Evolutionary conservation across 257 asterid species (phyloP).

Genomic region (Scutellaria barbata): DNA sequence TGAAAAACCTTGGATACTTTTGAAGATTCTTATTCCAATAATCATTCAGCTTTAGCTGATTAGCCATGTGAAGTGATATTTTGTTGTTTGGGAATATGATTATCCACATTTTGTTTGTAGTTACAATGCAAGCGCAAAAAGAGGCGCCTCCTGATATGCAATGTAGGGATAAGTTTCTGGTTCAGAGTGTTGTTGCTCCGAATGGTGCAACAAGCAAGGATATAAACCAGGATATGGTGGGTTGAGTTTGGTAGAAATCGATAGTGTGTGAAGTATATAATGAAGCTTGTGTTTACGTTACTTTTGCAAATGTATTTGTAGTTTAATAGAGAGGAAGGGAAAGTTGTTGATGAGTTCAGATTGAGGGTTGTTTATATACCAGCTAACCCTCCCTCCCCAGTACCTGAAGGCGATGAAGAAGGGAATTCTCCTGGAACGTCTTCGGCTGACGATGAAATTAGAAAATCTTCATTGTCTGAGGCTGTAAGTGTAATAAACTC

Average conservation of each 20-base stretch:
- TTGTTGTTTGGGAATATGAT: not conserved
- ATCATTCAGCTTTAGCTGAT: not conserved
- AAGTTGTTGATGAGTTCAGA: slow-evolving; percentile 68
- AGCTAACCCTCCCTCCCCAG: slow-evolving; percentile 94
- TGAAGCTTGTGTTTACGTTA: slow-evolving; percentile 25
- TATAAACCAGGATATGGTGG: slow-evolving; percentile 66
- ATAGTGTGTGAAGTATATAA: not conserved
- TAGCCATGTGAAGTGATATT: slow-evolving; percentile 4
- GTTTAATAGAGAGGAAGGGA: slow-evolving; percentile 72
- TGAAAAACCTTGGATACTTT: slow-evolving; percentile 32
- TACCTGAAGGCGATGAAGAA: slow-evolving; percentile 94
- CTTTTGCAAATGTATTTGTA: slow-evolving; percentile 31
- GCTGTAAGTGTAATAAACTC: slow-evolving; percentile 51
- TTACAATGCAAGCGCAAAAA: slow-evolving; percentile 82
- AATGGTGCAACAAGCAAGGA: slow-evolving; percentile 64
- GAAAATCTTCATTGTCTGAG: slow-evolving; percentile 51
- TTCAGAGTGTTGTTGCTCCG: slow-evolving; percentile 84
- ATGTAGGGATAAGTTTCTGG: slow-evolving; percentile 80
- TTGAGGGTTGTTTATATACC: slow-evolving; percentile 81
- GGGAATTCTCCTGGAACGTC: slow-evolving; percentile 72
- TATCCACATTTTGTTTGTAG: slow-evolving; percentile 41
- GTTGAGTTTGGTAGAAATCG: slow-evolving; percentile 35
- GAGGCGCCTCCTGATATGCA: slow-evolving; percentile 86
- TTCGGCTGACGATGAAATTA: slow-evolving; percentile 62
- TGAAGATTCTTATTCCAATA: not conserved